Evolutionary conservation across 148 eudicot genomes (phyloP).

Genomic region (Selenicereus undatus): DNA sequence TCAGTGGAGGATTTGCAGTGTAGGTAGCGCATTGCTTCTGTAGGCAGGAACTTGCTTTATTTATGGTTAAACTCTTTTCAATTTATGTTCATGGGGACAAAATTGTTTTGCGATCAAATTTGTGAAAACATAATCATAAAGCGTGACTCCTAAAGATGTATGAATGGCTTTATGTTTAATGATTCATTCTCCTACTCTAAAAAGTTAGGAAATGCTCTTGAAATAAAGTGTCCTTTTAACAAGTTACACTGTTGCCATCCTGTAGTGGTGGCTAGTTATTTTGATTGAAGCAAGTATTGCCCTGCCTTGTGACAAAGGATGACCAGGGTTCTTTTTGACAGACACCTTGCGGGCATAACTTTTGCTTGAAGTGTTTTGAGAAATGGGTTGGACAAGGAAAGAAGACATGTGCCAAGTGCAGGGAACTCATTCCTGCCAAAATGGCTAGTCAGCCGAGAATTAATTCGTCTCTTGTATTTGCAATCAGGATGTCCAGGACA

Average conservation of each 20-base stretch:
- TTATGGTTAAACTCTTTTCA: neutral
- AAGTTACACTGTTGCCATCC: neutral
- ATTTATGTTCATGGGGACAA: neutral
- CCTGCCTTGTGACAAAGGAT: neutral
- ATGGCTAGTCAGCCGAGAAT: constrained; percentile 76
- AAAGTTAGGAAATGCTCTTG: neutral
- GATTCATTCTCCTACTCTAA: neutral
- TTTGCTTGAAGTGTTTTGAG: constrained; percentile 85
- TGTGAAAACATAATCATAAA: neutral
- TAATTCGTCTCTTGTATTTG: constrained; percentile 58
- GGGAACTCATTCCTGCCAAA: constrained; percentile 44
- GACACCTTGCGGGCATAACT: constrained; percentile 95
- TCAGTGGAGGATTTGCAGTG: neutral
- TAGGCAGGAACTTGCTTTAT: neutral
- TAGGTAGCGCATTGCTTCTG: neutral
- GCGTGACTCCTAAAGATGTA: neutral
- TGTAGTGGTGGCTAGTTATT: neutral
- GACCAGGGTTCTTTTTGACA: constrained; percentile 16
- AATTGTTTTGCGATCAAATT: neutral
- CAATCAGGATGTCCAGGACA: constrained; percentile 64
- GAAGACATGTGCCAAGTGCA: constrained; percentile 73
- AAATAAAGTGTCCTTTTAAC: neutral
- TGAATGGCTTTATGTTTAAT: neutral
- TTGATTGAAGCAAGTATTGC: neutral
- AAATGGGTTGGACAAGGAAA: constrained; percentile 86